Conservation (phyloP, 176 grass and related monocot species). For the sorghum (Sorghum bicolor) region DNA sequence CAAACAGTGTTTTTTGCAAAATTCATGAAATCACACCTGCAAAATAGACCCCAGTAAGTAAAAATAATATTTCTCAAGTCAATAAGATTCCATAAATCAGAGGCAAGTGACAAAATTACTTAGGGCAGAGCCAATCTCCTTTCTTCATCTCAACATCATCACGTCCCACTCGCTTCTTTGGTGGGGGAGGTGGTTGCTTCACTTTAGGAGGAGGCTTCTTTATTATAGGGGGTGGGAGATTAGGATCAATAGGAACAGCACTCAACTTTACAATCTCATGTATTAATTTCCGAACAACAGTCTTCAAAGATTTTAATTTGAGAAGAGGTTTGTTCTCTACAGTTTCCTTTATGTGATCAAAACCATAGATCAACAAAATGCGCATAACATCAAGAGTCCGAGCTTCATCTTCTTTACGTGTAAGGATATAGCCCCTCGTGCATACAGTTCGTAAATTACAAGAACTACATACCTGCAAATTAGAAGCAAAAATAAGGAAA, state of each 20-base stretch:
- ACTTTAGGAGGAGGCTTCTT: constrained; percentile 80
- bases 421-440: constrained; percentile 85
- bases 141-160: constrained; percentile 99
- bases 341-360: constrained; percentile 75
- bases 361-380: constrained; percentile 78
- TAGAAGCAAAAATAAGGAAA: constrained; percentile 24
- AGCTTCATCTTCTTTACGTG: constrained; percentile 92
- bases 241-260: constrained; percentile 81
- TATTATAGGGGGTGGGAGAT: constrained; percentile 68
- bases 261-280: constrained; percentile 81
- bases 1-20: constrained; percentile 90
- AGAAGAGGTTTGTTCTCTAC: constrained; percentile 78
- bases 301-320: constrained; percentile 81
- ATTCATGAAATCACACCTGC: constrained; percentile 99
- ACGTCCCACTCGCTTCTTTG: constrained; percentile 88
- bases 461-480: constrained; percentile 88
- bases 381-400: constrained; percentile 89
- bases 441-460: constrained; percentile 76
- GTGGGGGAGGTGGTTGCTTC: constrained; percentile 78
- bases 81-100: constrained; percentile 35
- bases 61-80: constrained; percentile 27
- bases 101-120: constrained; percentile 50
- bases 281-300: constrained; percentile 74
- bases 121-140: constrained; percentile 98
- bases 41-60: constrained; percentile 31